Percentiles rank a stretch among this genome's conserved stretches.
These are phyloP conservation scores for Nymphaea thermarum DNA, from an alignment of 164 flowering plant species.

Conservation along the genomic window DNA sequence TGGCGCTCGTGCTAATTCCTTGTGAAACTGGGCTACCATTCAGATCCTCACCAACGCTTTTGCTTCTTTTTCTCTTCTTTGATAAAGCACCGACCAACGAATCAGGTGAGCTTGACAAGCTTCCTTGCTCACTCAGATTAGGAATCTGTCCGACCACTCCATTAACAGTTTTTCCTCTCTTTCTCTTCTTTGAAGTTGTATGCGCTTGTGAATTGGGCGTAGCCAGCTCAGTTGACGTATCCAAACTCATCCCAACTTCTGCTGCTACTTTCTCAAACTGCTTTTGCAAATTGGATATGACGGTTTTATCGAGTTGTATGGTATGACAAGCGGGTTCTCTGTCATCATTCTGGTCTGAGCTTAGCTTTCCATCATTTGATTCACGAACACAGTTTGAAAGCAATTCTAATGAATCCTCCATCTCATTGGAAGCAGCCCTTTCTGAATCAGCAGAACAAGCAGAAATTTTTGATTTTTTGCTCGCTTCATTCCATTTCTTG, in stretches of 20 bases:
- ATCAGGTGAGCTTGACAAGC: neutral
- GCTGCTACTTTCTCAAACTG: constrained; percentile 89
- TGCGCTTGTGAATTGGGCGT: constrained; percentile 9
- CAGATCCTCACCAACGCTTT: constrained; percentile 14
- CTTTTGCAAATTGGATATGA: constrained; percentile 63
- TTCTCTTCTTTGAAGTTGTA: constrained; percentile 44
- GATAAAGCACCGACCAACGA: neutral
- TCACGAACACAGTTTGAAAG: neutral
- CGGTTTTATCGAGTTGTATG: constrained; percentile 27
- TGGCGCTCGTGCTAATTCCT: constrained; percentile 13
- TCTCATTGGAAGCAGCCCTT: neutral
- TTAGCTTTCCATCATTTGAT: neutral
- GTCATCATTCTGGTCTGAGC: neutral
- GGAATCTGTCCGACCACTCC: neutral
- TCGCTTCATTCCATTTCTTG: constrained; percentile 11
- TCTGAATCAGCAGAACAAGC: neutral
- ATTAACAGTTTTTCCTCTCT: constrained; percentile 12
- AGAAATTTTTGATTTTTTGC: neutral
- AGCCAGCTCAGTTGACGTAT: constrained; percentile 18
- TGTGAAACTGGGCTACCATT: constrained; percentile 3
- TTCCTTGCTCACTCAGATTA: too few relatives aligned
- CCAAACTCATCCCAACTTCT: constrained; percentile 45
- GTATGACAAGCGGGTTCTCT: neutral
- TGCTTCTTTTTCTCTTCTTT: constrained; percentile 20
- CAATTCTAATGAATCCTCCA: neutral